phyloP scores from a whole-genome alignment of 164 flowering plant species.

The Sedum album region DNA sequence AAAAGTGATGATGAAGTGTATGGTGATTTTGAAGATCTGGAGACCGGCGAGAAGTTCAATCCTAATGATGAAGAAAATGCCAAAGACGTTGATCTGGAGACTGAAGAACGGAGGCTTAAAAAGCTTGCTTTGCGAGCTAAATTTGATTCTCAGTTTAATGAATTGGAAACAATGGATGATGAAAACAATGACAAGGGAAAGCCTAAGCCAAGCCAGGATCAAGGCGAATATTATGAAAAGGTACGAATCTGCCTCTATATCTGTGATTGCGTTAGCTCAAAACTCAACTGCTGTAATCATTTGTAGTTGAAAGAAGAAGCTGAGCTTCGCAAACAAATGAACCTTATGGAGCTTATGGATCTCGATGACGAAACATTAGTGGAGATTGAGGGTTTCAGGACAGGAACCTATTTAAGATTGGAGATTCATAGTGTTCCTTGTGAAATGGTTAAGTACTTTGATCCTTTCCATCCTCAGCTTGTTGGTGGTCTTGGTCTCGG shows the following conservation, averaged over 20 bases:
- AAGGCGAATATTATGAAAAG: conserved; percentile 62
- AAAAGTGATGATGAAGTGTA: conserved; percentile 40
- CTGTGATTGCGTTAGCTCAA: not conserved
- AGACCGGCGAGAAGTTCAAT: conserved; percentile 58
- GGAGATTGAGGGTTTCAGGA: conserved; percentile 75
- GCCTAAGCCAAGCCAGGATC: conserved; percentile 22
- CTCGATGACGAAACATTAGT: conserved; percentile 73
- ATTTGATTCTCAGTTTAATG: conserved; percentile 90
- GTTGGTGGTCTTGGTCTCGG: conserved; percentile 89
- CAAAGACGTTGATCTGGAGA: conserved; percentile 27
- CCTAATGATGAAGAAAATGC: conserved; percentile 13
- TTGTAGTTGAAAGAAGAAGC: conserved; percentile 79
- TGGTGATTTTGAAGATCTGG: conserved; percentile 95
- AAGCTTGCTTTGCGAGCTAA: conserved; percentile 90
- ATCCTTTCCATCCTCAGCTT: conserved; percentile 78
- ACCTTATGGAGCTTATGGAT: conserved; percentile 73
- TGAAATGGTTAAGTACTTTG: conserved; percentile 96
- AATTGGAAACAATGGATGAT: conserved; percentile 31
- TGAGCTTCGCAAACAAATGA: conserved; percentile 73
- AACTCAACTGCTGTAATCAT: not conserved
- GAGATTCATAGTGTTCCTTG: conserved; percentile 77
- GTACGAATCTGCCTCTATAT: conserved; percentile 24
- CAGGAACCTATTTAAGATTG: conserved; percentile 84
- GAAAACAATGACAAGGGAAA: conserved; percentile 31
- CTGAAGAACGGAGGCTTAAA: conserved; percentile 63